Base-by-base conservation (phyloP, 2,329 filamentous ascomycete species). In the Pestalotiopsis sp. region DNA sequence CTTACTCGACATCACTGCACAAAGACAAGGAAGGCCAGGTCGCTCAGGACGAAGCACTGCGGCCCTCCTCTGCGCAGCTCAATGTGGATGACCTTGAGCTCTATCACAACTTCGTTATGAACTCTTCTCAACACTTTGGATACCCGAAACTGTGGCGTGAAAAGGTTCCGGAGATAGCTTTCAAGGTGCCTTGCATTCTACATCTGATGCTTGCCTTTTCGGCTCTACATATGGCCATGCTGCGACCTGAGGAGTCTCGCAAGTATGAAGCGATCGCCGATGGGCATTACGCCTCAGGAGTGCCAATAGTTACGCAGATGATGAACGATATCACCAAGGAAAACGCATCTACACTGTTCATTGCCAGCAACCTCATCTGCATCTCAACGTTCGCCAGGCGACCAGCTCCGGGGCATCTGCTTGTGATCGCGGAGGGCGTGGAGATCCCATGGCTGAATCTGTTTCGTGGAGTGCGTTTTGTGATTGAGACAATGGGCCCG, bases 11-110 rank as follows among this genome's bases (percentile, higher is more conserved):
- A 9, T 52, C 44, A 3, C n/a, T n/a, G 44, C 44, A 52, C 6
- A 20, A 52, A 9, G n/a, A 7, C 14, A 6, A 22, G 20, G 20
- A 52, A n/a, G 17, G n/a, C 44, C 14, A n/a, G 7, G 20, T 20
- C n/a, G 6, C 5, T 22, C 17, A n/a, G 30, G 30, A 35, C 30
- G 30, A 35, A 9, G 30, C 30, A 35, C 30, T 9, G 1, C 30
- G 30, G 30, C 30, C 30, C 30, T n/a, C 13, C 13, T 22, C 55
- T 13, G 35, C 26, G 2, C 52, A 44, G 5, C 64, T 72, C 20
- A 71, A 73, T 66, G 38, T 72, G 17, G 70, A 70, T 26, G 69
- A 75, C 66, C 66, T 75, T 44, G 73, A 76, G 59, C 70, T 76
- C 3, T 70, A 74, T 17, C 70, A 75, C 64, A 68, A 74, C 62